Base-by-base conservation (phyloP, 495 filamentous ascomycete genomes). In the Talaromyces ruber region DNA sequence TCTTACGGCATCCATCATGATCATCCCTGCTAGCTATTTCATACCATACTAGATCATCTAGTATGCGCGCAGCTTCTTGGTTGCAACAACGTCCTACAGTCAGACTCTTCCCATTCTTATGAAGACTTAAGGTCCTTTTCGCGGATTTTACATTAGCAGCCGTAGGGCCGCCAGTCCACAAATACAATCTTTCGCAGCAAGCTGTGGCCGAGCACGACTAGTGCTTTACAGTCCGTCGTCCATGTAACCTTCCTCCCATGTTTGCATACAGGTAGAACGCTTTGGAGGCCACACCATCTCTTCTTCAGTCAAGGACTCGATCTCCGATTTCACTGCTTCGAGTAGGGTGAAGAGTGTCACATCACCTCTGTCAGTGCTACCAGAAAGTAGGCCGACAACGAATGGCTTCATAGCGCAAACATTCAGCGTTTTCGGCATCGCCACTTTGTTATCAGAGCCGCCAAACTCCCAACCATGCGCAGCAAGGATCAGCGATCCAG, bases 231-330 rank as follows among this genome's bases (percentile, higher is more conserved):
- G 14, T 16, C 16, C 34, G 16, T 39, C 34, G 16, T 39, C 34
- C 5, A 4, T 1, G 11, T 16, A 39, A 16, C 34, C 34, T 16
- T 39, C 12, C 34, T 39, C 51, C 26, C 22, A 28, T 53, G 2
- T 12, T 26, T 53, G 51, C 16, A 39, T 16, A n/a, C 34, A 39
- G 14, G 4, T 74, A 69, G 74, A 52, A 61, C 37, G n/a, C 34
- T 28, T 51, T 30, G n/a, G 25, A 60, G 28, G 58, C 58, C 37
- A 50, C 37, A 22, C 24, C n/a, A 60, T 25, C 14, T 60, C 14
- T n/a, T 52, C 47, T 11, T 18, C 47, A 9, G 47, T 52, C 47
- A 52, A 22, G 18, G 47, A 52, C 47, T 52, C 47, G 4, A 52
- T 52, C 24, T 52, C 47, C 18, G 47, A 52, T 18, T 52, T 52